Percentiles rank a stretch among this genome's conserved stretches.
Conservation (phyloP, 1,284 basidiomycete species). For the Sanguinoderma infundibulare region DNA sequence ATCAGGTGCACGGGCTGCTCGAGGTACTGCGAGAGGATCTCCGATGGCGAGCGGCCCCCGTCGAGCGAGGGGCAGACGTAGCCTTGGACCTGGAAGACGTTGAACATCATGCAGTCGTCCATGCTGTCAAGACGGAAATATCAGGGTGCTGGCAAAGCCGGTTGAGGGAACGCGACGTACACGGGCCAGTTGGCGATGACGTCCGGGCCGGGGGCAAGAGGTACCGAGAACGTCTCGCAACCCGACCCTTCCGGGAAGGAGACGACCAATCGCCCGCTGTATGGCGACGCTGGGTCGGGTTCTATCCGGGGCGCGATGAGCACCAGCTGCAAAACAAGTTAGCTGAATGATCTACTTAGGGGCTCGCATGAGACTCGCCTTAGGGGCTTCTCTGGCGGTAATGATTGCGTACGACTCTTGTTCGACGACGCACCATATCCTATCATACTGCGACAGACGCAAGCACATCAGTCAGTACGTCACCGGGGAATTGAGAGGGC, state of each 20-base stretch:
- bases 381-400: constrained; percentile 66
- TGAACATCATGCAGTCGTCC: constrained; percentile 56
- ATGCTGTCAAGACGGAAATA: constrained; percentile 44
- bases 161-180: constrained; percentile 41
- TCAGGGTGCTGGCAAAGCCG: background rate
- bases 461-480: background rate
- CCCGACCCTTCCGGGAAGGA: constrained; percentile 62
- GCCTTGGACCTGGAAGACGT: constrained; percentile 55
- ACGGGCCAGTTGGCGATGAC: constrained; percentile 55
- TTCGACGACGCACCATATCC: constrained; percentile 71
- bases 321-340: constrained; percentile 54
- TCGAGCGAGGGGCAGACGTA: constrained; percentile 57
- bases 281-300: constrained; percentile 45
- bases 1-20: constrained; percentile 62
- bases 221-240: constrained; percentile 58
- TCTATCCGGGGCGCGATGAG: constrained; percentile 63
- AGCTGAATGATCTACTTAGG: background rate
- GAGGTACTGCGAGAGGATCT: constrained; percentile 62
- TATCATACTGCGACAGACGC: constrained; percentile 54
- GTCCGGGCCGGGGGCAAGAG: constrained; percentile 56
- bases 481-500: background rate
- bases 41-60: constrained; percentile 46
- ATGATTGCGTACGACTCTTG: constrained; percentile 54
- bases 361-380: constrained; percentile 43
- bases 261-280: constrained; percentile 56